These are phyloP conservation scores for Colletotrichum musae DNA, from an alignment of 2,329 filamentous ascomycete species.

Conservation along the genomic window DNA sequence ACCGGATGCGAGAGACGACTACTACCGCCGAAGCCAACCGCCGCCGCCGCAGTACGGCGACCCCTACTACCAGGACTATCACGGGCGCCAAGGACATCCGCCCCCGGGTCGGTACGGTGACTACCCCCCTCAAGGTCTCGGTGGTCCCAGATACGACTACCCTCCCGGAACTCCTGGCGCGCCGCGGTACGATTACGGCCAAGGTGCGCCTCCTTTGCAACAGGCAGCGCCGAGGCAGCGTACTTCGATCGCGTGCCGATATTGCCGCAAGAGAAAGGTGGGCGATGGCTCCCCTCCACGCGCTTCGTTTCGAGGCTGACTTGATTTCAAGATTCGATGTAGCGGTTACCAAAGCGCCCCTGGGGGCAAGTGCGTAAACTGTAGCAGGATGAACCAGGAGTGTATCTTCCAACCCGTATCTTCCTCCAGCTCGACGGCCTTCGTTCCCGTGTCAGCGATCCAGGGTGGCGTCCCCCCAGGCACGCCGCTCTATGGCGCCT, in stretches of 20 bases:
- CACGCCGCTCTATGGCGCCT: conserved; percentile 70
- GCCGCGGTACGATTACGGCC: conserved; percentile 49
- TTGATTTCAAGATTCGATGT: conserved; percentile 66
- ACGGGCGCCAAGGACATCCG: conserved; percentile 52
- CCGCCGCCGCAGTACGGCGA: conserved; percentile 49
- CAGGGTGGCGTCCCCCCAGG: conserved; percentile 71
- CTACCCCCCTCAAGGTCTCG: conserved; percentile 46
- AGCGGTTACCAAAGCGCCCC: conserved; percentile 72
- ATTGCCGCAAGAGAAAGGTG: conserved; percentile 75
- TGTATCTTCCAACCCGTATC: conserved; percentile 74
- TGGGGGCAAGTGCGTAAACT: conserved; percentile 73
- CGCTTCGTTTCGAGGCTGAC: conserved; percentile 9
- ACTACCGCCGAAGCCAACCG: conserved; percentile 50
- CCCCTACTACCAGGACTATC: conserved; percentile 52
- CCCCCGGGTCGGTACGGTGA: conserved; percentile 51
- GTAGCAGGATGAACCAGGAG: conserved; percentile 73
- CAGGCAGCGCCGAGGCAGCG: conserved; percentile 71
- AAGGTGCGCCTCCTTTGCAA: conserved; percentile 55
- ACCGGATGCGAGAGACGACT: conserved; percentile 47
- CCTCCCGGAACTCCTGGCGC: conserved; percentile 39
- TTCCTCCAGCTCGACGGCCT: conserved; percentile 68
- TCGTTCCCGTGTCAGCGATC: conserved; percentile 71
- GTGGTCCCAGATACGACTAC: conserved; percentile 41
- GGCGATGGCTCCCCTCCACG: conserved; percentile 21
- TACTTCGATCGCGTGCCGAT: conserved; percentile 72